Evolutionary conservation across 2,329 filamentous ascomycete species (phyloP), one percentile per base, ranked within the genome.

Genomic region (Sporothrix humicola): DNA sequence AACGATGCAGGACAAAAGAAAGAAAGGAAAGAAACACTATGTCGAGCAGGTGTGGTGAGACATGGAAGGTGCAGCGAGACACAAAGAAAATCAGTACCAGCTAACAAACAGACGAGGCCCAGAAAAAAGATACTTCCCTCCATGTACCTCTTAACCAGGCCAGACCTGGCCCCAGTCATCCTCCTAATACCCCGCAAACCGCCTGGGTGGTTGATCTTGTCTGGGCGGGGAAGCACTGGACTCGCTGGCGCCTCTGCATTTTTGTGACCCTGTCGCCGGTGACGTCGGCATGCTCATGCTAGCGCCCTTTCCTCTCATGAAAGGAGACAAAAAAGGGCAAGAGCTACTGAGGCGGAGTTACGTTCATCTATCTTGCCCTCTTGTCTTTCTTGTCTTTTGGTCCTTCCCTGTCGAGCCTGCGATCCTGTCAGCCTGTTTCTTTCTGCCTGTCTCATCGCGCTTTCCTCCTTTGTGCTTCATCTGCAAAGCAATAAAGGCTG

Each of bases 121-220:
- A 10, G 42, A 26, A 50, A 37, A 61, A 71, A 59, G 69, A 48
- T 48, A 71, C 69, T 26, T 63, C 10, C 10, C 68, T n/a, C 26
- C 12, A 44, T 17, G 37, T 56, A 56, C 52, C 50, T 23, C 20
- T 59, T 20, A 20, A 26, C 69, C 61, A 66, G 61, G 42, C 42
- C 44, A 68, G 63, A 9, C 44, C 58, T 44, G 70, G 48, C 69
- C 48, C 48, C 31, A 12, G 58, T 26, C 44, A 69, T 48, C 48
- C 31, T n/a, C 20, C 42, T 9, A 54, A 48, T 72, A 72, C 71
- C 71, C 71, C 61, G 52, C 71, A 72, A 72, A 58, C 71, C 61
- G 71, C 71, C 61, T 48, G 61, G 20, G 50, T 72, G 71, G 71
- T 66, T 72, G 61, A 72, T 65, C 71, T 37, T 15, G 58, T 17